Base-by-base conservation (phyloP, 495 filamentous ascomycete genomes). In the Penicillium cosmopolitanum region DNA sequence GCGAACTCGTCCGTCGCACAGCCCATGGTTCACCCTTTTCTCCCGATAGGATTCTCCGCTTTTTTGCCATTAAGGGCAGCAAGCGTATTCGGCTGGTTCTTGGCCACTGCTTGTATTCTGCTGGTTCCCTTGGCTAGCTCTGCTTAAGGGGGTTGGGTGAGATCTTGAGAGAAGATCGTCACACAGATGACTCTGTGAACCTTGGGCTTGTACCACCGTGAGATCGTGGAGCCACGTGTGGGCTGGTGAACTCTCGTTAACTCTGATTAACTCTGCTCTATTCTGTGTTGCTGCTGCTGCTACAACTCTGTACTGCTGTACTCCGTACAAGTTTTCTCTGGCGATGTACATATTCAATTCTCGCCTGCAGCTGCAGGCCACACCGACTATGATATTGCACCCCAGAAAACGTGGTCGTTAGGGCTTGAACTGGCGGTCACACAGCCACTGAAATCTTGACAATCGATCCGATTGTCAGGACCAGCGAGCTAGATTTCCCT, bases 141-240 rank as follows among this genome's bases (percentile, higher is more conserved):
- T 25, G 9, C 5, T 5, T 12, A 38, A 13, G 36, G 4, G 15
- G 36, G 36, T 38, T 38, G 36, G 43, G 55, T 48, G 33, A n/a
- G 21, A 51, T 51, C n/a, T 16, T 48, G 60, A 34, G 55, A 46
- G 28, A 36, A 33, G 59, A 56, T 58, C 50, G 51, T 46, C 50
- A 57, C 36, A 35, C 31, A 31, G 40, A 40, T 34, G 47, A 50
- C 34, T 23, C 15, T 56, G 54, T 15, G 8, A 44, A 44, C 16
- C 16, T 16, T 44, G 16, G 15, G 42, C 19, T 48, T 48, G 46
- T 48, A 15, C 11, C 46, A 48, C 46, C 25, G 28, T 46, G 51
- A n/a, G 60, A 66, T 55, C 59, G 52, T 56, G 61, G 60, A 60
- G 65, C 65, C 65, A 68, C 63, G 65, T 68, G 66, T 66, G 55